Evolutionary conservation across 2,329 filamentous ascomycete species (phyloP), one percentile per base, ranked within the genome.

Genomic region (Fusarium succisae): DNA sequence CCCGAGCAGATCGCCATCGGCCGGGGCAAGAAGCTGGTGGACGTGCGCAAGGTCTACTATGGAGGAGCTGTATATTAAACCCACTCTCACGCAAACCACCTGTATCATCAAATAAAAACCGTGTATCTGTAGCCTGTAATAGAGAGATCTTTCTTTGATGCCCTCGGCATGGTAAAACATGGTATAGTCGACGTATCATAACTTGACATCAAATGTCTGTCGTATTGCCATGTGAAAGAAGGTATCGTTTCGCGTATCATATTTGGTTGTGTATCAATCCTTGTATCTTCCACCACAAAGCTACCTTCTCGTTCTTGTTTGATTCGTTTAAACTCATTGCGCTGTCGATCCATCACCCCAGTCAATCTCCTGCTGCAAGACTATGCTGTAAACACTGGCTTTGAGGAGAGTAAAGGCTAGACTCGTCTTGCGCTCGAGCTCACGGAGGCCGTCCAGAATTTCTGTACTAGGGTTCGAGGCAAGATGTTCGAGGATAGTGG

Each of bases 371-470:
- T 98, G 96, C 88, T 99, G 96, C 86, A 99, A 83, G 70, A 99
- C 95, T 85, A 99, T 99, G 81, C 94, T 97, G 85, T 99, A 99
- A 73, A 99, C 96, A 83, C 96, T 98, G 24, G 96, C 96, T 86
- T 99, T 99, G 81, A 99, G 88, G 81, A 98, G 84, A 72, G 96
- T 99, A 83, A 97, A 98, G 28, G 98, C 96, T 62, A 98, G 87
- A 76, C 94, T 95, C 48, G 96, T 98, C 87, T 98, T 98, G 77
- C 96, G 89, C 86, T 99, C 96, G 62, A 99, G 87, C 48, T 95
- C 92, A 61, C 96, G 88, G 77, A 99, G 87, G 14, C 94, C 92
- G 82, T 99, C 94, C 60, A 97, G 88, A 65, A 97, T 95, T 75
- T 93, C 94, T 12, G 93, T 92, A 28, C 94, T 92, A 1, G 95